Percentiles rank a stretch among this genome's conserved stretches.
Evolutionary conservation across 2,329 filamentous ascomycete genomes (phyloP).

Genomic region (Juglanconis sp.): DNA sequence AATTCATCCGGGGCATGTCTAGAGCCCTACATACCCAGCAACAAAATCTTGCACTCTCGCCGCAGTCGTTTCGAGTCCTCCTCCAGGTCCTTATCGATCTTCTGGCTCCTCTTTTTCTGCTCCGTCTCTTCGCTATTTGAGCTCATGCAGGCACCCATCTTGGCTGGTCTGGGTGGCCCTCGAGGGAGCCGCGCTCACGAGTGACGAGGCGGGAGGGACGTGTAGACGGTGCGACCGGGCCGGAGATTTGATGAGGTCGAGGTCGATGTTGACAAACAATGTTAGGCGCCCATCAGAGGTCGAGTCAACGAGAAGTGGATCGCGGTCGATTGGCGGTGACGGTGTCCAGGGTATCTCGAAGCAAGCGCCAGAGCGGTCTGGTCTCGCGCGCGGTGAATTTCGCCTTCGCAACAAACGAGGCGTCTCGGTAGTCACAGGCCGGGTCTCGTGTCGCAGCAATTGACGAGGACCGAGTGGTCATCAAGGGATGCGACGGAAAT

Average conservation of each 20-base stretch:
- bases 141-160: conserved; percentile 94
- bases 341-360: not conserved
- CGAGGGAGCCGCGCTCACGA: conserved; percentile 18
- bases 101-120: conserved; percentile 93
- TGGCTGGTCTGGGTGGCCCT: conserved; percentile 27
- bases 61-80: conserved; percentile 90
- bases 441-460: conserved; percentile 2
- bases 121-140: conserved; percentile 81
- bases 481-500: not conserved
- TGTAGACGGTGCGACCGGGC: conserved; percentile 6
- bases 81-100: conserved; percentile 89
- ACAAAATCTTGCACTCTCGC: conserved; percentile 97
- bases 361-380: conserved; percentile 1
- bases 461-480: not conserved
- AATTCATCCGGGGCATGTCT: not conserved
- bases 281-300: conserved; percentile 15
- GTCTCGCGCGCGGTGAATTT: not conserved
- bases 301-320: not conserved
- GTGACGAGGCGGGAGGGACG: conserved; percentile 7
- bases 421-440: conserved; percentile 3
- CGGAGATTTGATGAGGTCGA: conserved; percentile 3
- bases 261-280: conserved; percentile 3
- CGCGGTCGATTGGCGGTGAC: not conserved
- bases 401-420: not conserved
- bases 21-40: conserved; percentile 69